phyloP scores from a whole-genome alignment of 352 stramenopile genomes.

The Discostella stelligera region DNA sequence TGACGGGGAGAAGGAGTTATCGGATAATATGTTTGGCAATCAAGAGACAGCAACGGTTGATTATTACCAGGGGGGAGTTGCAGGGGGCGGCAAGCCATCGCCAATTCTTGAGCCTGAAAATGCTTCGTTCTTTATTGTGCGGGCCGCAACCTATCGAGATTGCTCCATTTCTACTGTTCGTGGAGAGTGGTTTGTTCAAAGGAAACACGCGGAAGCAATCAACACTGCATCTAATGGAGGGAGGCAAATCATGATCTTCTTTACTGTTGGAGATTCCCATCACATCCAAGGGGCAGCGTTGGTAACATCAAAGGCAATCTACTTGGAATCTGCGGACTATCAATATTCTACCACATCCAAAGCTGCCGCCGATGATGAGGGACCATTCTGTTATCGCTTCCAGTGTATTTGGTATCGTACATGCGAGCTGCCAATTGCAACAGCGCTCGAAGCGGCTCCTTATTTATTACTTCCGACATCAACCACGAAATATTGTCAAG shows the following conservation, averaged over 20 bases:
- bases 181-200: slow-evolving; percentile 76
- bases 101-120: slow-evolving; percentile 77
- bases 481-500: slow-evolving; percentile 70
- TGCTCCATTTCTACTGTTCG: slow-evolving; percentile 61
- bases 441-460: slow-evolving; percentile 66
- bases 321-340: slow-evolving; percentile 31
- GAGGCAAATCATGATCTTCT: slow-evolving; percentile 80
- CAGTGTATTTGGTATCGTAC: slow-evolving; percentile 77
- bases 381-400: slow-evolving; percentile 62
- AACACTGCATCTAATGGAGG: slow-evolving; percentile 56
- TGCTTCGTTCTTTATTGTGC: slow-evolving; percentile 74
- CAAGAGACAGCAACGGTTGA: slow-evolving; percentile 67
- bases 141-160: slow-evolving; percentile 63
- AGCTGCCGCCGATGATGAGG: slow-evolving; percentile 36
- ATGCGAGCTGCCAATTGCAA: slow-evolving; percentile 71
- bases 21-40: slow-evolving; percentile 78
- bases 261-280: slow-evolving; percentile 73
- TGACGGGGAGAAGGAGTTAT: slow-evolving; percentile 55
- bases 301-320: slow-evolving; percentile 61
- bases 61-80: slow-evolving; percentile 72
- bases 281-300: slow-evolving; percentile 80
- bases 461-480: slow-evolving; percentile 70
- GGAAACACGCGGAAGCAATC: slow-evolving; percentile 64
- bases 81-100: slow-evolving; percentile 65
- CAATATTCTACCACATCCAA: slow-evolving; percentile 22